These are phyloP conservation scores for Cubamyces lactineus DNA, from an alignment of 768 basidiomycete genomes.

Conservation along the genomic window DNA sequence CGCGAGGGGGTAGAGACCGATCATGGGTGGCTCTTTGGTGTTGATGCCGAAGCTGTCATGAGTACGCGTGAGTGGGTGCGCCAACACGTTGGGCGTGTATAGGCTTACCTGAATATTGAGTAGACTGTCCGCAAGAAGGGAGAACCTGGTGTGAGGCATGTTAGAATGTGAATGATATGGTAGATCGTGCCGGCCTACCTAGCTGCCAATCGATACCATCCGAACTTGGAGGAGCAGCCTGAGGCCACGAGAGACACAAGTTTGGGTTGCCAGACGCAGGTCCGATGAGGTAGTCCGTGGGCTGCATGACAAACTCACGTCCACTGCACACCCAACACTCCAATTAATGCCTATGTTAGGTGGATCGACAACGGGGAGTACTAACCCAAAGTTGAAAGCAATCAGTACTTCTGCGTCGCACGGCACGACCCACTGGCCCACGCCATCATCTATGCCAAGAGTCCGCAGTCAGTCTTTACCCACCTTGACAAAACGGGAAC, in stretches of 20 bases:
- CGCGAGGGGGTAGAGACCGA: constrained; percentile 70
- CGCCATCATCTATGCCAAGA: constrained; percentile 32
- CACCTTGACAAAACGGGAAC: constrained; percentile 21
- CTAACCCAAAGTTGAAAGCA: constrained; percentile 72
- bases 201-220: constrained; percentile 88
- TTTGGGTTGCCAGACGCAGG: constrained; percentile 64
- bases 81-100: neutral
- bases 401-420: constrained; percentile 63
- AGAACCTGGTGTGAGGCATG: constrained; percentile 43
- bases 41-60: constrained; percentile 70
- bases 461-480: constrained; percentile 23
- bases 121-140: constrained; percentile 79
- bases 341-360: neutral
- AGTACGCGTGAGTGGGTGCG: constrained; percentile 4
- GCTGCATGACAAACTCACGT: constrained; percentile 62
- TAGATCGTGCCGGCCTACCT: constrained; percentile 42
- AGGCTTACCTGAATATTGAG: constrained; percentile 70
- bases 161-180: too few species aligned
- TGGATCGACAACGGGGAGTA: neutral
- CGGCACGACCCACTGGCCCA: constrained; percentile 73
- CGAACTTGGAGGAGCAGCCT: constrained; percentile 61
- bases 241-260: constrained; percentile 77
- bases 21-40: constrained; percentile 70
- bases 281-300: constrained; percentile 79
- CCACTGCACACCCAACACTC: constrained; percentile 34